Evolutionary conservation across 768 basidiomycete genomes (phyloP).

Genomic region (Clitopilus hobsonii): DNA sequence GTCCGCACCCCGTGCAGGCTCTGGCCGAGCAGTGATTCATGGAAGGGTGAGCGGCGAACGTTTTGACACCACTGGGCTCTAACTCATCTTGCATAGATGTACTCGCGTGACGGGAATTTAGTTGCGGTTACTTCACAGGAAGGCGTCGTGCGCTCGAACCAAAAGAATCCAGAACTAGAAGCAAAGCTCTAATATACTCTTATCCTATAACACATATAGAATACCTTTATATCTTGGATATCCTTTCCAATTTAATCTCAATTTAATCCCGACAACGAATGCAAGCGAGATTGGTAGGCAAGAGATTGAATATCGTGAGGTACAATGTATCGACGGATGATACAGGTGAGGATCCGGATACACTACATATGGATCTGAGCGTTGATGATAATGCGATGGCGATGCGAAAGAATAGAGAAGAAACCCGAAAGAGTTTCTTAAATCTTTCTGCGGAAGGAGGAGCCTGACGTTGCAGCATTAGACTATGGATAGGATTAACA

Average conservation of each 20-base stretch:
- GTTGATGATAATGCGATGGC: constrained; percentile 1
- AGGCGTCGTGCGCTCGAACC: constrained; percentile 65
- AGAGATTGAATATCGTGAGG: background rate
- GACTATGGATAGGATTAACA: background rate
- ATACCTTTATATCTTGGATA: background rate
- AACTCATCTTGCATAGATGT: constrained; percentile 42
- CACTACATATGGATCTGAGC: background rate
- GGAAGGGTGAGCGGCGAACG: constrained; percentile 50
- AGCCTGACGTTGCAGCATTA: constrained; percentile 50
- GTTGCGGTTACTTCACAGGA: constrained; percentile 80
- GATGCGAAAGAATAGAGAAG: constrained; percentile 7
- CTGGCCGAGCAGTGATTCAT: constrained; percentile 65
- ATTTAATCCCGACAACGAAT: background rate
- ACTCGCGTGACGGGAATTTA: constrained; percentile 58
- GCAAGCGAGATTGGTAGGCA: background rate
- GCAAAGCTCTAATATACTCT: constrained; percentile 28
- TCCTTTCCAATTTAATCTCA: background rate
- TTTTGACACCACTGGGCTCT: background rate
- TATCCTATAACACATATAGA: background rate
- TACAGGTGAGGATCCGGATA: background rate
- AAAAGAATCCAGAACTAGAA: constrained; percentile 33
- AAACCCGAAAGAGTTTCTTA: constrained; percentile 31
- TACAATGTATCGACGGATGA: background rate
- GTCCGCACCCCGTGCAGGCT: constrained; percentile 55
- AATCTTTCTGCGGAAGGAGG: constrained; percentile 97